These are phyloP conservation scores for Tricladium varicosporioides DNA, from an alignment of 2,329 filamentous ascomycete species.

Conservation along the genomic window DNA sequence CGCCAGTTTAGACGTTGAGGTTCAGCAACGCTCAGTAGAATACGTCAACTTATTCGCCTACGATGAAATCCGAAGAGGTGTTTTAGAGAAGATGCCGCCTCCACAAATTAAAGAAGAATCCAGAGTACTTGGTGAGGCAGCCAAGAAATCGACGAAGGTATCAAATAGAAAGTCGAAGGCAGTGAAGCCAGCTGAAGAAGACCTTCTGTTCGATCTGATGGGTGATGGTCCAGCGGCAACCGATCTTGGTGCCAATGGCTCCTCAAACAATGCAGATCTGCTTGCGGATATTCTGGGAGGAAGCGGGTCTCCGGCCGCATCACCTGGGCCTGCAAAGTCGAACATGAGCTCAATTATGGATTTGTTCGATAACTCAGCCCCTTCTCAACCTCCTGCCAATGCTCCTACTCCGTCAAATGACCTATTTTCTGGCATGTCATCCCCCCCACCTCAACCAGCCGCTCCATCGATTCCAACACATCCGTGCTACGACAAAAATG, in stretches of 20 bases:
- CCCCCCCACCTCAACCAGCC: slow-evolving; percentile 48
- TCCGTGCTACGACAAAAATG: slow-evolving; percentile 83
- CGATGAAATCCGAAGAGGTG: slow-evolving; percentile 82
- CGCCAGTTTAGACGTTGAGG: slow-evolving; percentile 87
- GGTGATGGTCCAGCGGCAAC: slow-evolving; percentile 64
- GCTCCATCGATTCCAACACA: slow-evolving; percentile 53
- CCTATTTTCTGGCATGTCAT: slow-evolving; percentile 48
- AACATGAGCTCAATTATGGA: slow-evolving; percentile 82
- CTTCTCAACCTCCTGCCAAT: slow-evolving; percentile 44
- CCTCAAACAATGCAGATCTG: slow-evolving; percentile 77
- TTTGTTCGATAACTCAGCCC: slow-evolving; percentile 63
- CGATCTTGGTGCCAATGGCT: slow-evolving; percentile 72
- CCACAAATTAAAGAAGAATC: slow-evolving; percentile 97
- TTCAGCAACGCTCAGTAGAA: slow-evolving; percentile 93
- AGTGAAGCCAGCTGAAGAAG: slow-evolving; percentile 83
- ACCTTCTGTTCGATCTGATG: slow-evolving; percentile 90
- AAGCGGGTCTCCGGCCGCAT: slow-evolving; percentile 48
- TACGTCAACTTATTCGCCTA: slow-evolving; percentile 93
- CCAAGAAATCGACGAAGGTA: slow-evolving; percentile 64
- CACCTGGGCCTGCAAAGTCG: slow-evolving; percentile 53
- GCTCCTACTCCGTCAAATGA: slow-evolving; percentile 45
- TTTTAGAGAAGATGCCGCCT: slow-evolving; percentile 95
- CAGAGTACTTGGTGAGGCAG: slow-evolving; percentile 79
- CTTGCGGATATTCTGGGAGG: slow-evolving; percentile 89
- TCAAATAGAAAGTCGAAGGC: slow-evolving; percentile 74